A percentile compares a stretch with the other conserved stretches of the same genome.
These are phyloP conservation scores for Dactylellina drechsleri DNA, from an alignment of 2,329 filamentous ascomycete species.

Conservation along the genomic window DNA sequence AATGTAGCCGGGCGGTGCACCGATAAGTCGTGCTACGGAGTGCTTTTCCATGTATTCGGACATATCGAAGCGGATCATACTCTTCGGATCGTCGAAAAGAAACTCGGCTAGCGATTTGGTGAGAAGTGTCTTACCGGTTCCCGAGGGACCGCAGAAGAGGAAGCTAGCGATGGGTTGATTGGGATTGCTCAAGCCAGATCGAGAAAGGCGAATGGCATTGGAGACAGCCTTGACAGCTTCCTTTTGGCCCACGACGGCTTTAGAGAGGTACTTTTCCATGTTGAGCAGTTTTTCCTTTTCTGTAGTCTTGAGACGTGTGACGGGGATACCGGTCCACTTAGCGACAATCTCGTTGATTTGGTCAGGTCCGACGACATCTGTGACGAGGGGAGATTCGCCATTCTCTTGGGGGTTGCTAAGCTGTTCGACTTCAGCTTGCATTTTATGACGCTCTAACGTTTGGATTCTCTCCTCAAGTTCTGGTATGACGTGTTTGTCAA, in stretches of 20 bases:
- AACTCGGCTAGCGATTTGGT: slow-evolving; percentile 98
- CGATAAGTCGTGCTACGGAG: slow-evolving; percentile 95
- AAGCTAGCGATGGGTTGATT: slow-evolving; percentile 93
- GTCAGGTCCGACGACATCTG: slow-evolving; percentile 92
- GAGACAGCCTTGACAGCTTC: slow-evolving; percentile 93
- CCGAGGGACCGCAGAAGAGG: slow-evolving; percentile 97
- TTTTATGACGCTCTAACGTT: slow-evolving; percentile 81
- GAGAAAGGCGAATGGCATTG: slow-evolving; percentile 93
- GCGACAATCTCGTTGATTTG: slow-evolving; percentile 99
- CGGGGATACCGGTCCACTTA: slow-evolving; percentile 97
- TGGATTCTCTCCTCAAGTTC: slow-evolving; percentile 85
- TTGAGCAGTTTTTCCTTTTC: slow-evolving; percentile 98
- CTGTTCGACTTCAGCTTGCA: slow-evolving; percentile 70
- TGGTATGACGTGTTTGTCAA: slow-evolving; percentile 97
- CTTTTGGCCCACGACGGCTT: slow-evolving; percentile 90
- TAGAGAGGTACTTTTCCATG: slow-evolving; percentile 88
- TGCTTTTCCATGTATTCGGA: slow-evolving; percentile 99
- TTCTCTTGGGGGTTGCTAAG: slow-evolving; percentile 67
- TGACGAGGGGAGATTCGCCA: slow-evolving; percentile 75
- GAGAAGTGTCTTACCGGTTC: slow-evolving; percentile 96
- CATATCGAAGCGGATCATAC: slow-evolving; percentile 99
- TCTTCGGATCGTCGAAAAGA: slow-evolving; percentile 93
- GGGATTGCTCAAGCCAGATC: slow-evolving; percentile 92
- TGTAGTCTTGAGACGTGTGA: slow-evolving; percentile 89
- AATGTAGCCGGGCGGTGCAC: slow-evolving; percentile 94